These are phyloP conservation scores for Chalciporus piperatus DNA, from an alignment of 768 basidiomycete species.

Conservation along the genomic window DNA sequence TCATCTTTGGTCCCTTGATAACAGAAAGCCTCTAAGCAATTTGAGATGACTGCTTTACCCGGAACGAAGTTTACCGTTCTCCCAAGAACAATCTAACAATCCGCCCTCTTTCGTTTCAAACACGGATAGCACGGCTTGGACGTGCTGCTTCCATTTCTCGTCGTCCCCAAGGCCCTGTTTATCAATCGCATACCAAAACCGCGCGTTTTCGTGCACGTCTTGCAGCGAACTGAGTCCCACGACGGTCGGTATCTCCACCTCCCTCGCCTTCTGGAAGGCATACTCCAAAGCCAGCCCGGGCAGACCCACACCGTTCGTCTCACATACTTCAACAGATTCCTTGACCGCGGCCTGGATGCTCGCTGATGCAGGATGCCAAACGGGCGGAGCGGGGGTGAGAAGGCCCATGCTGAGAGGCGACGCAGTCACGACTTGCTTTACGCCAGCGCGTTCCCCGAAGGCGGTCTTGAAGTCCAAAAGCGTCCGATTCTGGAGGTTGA, in stretches of 20 bases:
- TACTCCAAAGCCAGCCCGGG: conserved; percentile 73
- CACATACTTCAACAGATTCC: conserved; percentile 32
- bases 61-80: conserved; percentile 43
- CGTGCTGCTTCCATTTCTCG: conserved; percentile 44
- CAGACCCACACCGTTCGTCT: conserved; percentile 40
- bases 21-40: too few relatives aligned
- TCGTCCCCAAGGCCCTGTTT: conserved; percentile 32
- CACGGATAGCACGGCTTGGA: conserved; percentile 34
- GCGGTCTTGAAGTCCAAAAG: conserved; percentile 53
- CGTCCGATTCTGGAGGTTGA: conserved; percentile 70
- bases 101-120: conserved; percentile 45
- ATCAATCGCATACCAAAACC: conserved; percentile 62
- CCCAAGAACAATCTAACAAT: conserved; percentile 71
- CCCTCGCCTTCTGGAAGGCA: conserved; percentile 50
- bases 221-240: conserved; percentile 64
- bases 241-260: conserved; percentile 56
- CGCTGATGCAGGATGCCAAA: conserved; percentile 77
- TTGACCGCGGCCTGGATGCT: conserved; percentile 43
- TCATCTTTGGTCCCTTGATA: neutral
- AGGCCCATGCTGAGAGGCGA: conserved; percentile 87
- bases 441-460: conserved; percentile 59
- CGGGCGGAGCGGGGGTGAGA: conserved; percentile 52
- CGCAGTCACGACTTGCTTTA: conserved; percentile 69
- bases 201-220: conserved; percentile 75
- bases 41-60: neutral